A percentile compares a stretch with the other conserved stretches of the same genome.
These are phyloP conservation scores for Zygoascus hellenicus DNA, from an alignment of 1,139 yeast genomes.

Conservation along the genomic window DNA sequence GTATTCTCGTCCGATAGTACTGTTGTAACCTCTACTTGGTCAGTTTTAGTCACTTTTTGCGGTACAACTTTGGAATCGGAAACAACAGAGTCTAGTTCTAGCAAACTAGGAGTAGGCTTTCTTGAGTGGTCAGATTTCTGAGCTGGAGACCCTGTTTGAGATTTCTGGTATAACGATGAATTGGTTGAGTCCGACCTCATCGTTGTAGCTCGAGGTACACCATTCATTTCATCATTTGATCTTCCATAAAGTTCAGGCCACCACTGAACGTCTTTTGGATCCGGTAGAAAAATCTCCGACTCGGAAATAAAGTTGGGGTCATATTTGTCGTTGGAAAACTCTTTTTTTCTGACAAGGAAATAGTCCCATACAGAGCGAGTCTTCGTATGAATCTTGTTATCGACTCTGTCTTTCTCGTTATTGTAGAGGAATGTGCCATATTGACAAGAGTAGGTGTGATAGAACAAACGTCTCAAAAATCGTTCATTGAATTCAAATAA, in stretches of 20 bases:
- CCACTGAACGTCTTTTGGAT: constrained; percentile 65
- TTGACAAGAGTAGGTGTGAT: constrained; percentile 90
- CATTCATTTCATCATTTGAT: constrained; percentile 73
- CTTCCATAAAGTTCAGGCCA: constrained; percentile 85
- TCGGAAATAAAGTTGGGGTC: constrained; percentile 15
- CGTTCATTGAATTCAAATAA: constrained; percentile 85
- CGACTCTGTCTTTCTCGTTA: constrained; percentile 56
- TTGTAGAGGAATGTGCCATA: constrained; percentile 86
- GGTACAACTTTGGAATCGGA: too few species aligned
- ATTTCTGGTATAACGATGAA: background rate
- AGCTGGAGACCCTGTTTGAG: background rate
- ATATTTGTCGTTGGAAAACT: constrained; percentile 56
- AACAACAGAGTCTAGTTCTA: too few species aligned
- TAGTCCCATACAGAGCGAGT: constrained; percentile 94
- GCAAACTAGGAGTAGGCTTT: background rate
- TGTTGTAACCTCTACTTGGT: background rate
- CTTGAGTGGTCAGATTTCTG: background rate
- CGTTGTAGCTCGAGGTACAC: background rate
- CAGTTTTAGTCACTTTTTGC: too few species aligned
- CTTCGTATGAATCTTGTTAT: constrained; percentile 37
- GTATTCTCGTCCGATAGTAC: background rate
- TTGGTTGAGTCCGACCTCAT: background rate
- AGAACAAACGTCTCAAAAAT: constrained; percentile 72
- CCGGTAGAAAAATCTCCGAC: constrained; percentile 52
- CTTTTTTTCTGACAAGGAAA: constrained; percentile 67